A percentile compares a stretch with the other conserved stretches of the same genome.
Conservation (phyloP, 1,284 basidiomycete genomes). For the Puccinia polysora region DNA sequence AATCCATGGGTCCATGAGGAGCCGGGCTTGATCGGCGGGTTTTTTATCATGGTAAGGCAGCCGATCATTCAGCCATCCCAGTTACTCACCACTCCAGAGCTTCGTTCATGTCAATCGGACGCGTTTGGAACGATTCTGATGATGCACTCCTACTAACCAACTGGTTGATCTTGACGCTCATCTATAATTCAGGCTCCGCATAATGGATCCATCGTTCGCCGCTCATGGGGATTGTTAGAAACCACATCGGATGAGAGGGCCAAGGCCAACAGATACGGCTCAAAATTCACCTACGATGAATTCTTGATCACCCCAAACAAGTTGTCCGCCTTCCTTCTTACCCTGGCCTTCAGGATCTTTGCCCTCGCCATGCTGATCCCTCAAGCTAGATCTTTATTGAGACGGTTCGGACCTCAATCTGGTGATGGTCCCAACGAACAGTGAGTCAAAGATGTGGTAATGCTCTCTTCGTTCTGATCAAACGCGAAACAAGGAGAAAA, state of each 20-base stretch:
- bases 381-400: slow-evolving; percentile 46
- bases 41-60: slow-evolving; percentile 32
- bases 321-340: slow-evolving; percentile 26
- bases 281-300: slow-evolving; percentile 33
- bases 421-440: slow-evolving; percentile 48
- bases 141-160: background rate
- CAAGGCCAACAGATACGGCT: slow-evolving; percentile 29
- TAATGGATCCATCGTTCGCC: slow-evolving; percentile 47
- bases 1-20: slow-evolving; percentile 25
- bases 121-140: background rate
- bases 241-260: slow-evolving; percentile 1
- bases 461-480: too few relatives aligned
- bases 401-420: slow-evolving; percentile 47
- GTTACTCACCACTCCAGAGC: too few relatives aligned
- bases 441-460: too few relatives aligned
- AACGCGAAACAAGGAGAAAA: too few relatives aligned
- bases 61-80: background rate
- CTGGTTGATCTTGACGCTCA: background rate
- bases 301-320: slow-evolving; percentile 28
- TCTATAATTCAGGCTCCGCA: slow-evolving; percentile 43
- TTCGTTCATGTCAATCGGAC: too few relatives aligned
- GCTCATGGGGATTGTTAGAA: slow-evolving; percentile 50
- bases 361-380: slow-evolving; percentile 46
- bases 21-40: slow-evolving; percentile 18
- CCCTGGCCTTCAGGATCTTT: slow-evolving; percentile 20